Evolutionary conservation across 1,139 yeast genomes (phyloP), one percentile per base, ranked within the genome.

Genomic region (Yueomyces sp.): DNA sequence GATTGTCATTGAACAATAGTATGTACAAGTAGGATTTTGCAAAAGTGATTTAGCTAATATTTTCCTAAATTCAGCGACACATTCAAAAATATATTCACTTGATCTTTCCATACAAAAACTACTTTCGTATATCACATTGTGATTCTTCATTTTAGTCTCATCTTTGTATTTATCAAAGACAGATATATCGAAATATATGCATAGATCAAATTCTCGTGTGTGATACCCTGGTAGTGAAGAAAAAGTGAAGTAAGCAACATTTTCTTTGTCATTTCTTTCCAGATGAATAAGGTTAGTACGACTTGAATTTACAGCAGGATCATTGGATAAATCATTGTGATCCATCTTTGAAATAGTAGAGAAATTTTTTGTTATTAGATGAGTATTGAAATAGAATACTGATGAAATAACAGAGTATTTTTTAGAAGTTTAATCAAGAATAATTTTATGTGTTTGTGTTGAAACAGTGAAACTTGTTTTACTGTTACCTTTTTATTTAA

Each of bases 1-100:
- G 1, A 59, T 47, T 3, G 44, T 46, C 35, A 46, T 36, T 7
- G 39, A 6, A 19, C 35, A 33, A 33, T 33, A 33, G n/a, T 33
- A 19, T 6, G 6, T 5, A 33, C 5, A 4, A 33, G 8, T 33
- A 6, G 35, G 6, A 11, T 6, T 9, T 6, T 33, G 8, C 5
- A 33, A 33, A 9, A 33, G n/a, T 33, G 35, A 33, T 33, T 33
- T 33, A 4, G 35, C n/a, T 33, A 33, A 33, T 6, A 9, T 5
- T 33, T 33, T 11, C 19, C 35, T 33, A 11, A 5, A 33, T 9
- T 33, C n/a, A 33, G 6, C 35, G n/a, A 33, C 8, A 6, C n/a
- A 9, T 11, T 6, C 4, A 33, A 33, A 33, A n/a, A 33, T n/a
- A 6, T 11, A 33, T 11, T 33, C n/a, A 4, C n/a, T 33, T 7